These are phyloP conservation scores for Amanita exitialis DNA, from an alignment of 768 basidiomycete genomes.

Conservation along the genomic window DNA sequence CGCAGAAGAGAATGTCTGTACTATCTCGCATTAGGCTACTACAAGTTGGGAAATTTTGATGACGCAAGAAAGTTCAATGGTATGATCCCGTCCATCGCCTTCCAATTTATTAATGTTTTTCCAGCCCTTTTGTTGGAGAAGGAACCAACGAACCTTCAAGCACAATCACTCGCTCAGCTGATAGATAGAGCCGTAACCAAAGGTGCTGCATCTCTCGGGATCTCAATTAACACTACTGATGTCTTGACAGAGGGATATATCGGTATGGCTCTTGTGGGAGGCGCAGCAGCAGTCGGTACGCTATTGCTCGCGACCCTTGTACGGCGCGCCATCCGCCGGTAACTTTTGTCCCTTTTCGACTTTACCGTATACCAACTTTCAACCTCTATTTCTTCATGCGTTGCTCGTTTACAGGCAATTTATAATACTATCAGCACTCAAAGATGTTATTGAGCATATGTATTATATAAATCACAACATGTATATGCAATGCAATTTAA, in stretches of 20 bases:
- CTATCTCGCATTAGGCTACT: constrained; percentile 92
- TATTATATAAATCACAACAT: too few relatives aligned
- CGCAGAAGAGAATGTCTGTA: constrained; percentile 93
- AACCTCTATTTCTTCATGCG: background rate
- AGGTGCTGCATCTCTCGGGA: constrained; percentile 34
- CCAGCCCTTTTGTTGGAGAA: constrained; percentile 79
- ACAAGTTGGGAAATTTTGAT: constrained; percentile 92
- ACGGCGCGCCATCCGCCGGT: constrained; percentile 69
- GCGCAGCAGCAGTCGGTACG: constrained; percentile 78
- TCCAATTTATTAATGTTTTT: background rate
- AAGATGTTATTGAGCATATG: too few relatives aligned
- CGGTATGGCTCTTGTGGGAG: constrained; percentile 92
- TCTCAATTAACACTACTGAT: background rate
- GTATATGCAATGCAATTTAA: too few relatives aligned
- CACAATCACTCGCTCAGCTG: constrained; percentile 73
- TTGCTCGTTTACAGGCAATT: background rate
- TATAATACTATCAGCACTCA: too few relatives aligned
- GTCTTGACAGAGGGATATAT: constrained; percentile 81
- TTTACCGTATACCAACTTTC: background rate
- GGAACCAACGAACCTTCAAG: constrained; percentile 91
- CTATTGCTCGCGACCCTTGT: constrained; percentile 65
- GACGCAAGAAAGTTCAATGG: constrained; percentile 92
- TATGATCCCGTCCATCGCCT: constrained; percentile 24
- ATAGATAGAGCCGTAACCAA: constrained; percentile 80
- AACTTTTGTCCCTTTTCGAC: constrained; percentile 12